Evolutionary conservation across 2,329 filamentous ascomycete species (phyloP).

Genomic region (Tolypocladium guangdongense): DNA sequence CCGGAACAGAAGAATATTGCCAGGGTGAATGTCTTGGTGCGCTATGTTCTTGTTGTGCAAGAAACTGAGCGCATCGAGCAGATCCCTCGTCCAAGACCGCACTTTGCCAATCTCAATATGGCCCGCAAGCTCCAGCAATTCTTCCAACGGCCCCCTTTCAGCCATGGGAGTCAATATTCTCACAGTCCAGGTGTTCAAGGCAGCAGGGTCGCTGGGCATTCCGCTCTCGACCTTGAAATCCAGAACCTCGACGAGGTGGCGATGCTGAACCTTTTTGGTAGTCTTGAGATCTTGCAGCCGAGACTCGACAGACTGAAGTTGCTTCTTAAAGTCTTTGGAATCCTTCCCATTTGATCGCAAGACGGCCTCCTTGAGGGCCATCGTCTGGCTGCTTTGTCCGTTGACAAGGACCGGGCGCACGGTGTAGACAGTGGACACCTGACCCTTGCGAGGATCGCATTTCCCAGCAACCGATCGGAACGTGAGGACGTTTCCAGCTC

Average conservation of each 20-base stretch:
- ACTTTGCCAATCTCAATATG: conserved; percentile 63
- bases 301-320: conserved; percentile 65
- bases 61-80: conserved; percentile 80
- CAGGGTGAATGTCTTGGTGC: conserved; percentile 72
- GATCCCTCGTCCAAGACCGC: conserved; percentile 81
- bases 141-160: conserved; percentile 71
- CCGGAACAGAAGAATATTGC: conserved; percentile 69
- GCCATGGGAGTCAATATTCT: conserved; percentile 67
- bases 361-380: conserved; percentile 63
- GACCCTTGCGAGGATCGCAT: conserved; percentile 52
- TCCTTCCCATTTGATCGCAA: conserved; percentile 49
- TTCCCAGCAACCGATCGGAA: conserved; percentile 66
- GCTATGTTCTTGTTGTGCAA: conserved; percentile 76
- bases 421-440: conserved; percentile 57
- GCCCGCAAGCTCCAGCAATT: conserved; percentile 71
- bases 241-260: conserved; percentile 66
- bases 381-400: conserved; percentile 44
- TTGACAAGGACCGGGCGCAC: conserved; percentile 57
- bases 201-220: conserved; percentile 25
- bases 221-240: conserved; percentile 68
- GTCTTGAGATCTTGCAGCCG: conserved; percentile 65
- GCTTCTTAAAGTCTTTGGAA: conserved; percentile 56
- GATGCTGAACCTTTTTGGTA: conserved; percentile 63
- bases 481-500: conserved; percentile 48
- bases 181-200: conserved; percentile 51